Evolutionary conservation across 148 eudicot genomes (phyloP), one percentile per base, ranked within the genome.

Genomic region (Camellia japonica): DNA sequence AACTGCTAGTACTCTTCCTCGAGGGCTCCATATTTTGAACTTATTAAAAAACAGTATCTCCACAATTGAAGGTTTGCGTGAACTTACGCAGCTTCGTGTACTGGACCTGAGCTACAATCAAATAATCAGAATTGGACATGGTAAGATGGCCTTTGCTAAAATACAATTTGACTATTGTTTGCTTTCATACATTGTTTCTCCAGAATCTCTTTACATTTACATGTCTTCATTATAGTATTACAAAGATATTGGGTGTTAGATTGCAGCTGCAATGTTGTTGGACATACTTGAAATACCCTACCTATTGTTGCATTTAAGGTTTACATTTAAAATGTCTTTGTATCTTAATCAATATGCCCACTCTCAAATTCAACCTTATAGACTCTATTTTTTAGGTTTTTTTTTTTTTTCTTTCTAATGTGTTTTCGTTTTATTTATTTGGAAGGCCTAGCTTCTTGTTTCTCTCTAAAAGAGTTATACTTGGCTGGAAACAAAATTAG

Each of bases 401-500:
- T 54, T 55, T 42, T 46, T 67, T 67, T 49, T 64, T 49, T 44
- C 54, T 42, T 63, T 14, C 63, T 80, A 54, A 69, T 63, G 19
- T 70, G 23, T 30, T 42, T 61, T 1, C 14, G 74, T 71, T 9
- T 13, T 75, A 8, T 13, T 62, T 56, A 30, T 47, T 74, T 77
- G 54, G 63, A 77, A 96, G 99, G 99, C 84, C 93, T 96, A 59
- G 97, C 95, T 76, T 88, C 94, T 13, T 96, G 98, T 83, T 91
- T 97, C 71, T 89, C 97, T 47, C 69, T 93, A 73, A 96, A 96
- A 84, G 99, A 93, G 77, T 46, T 92, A 41, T 96, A 96, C 86
- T 84, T 96, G 18, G 97, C 98, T 49, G 98, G 99, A 62, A 96
- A 96, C 85, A 96, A 93, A 82, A 93, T 96, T 76, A 93, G 98